Evolutionary conservation across 2,329 filamentous ascomycete genomes (phyloP), one percentile per base, ranked within the genome.

Genomic region (Alternaria viburni): DNA sequence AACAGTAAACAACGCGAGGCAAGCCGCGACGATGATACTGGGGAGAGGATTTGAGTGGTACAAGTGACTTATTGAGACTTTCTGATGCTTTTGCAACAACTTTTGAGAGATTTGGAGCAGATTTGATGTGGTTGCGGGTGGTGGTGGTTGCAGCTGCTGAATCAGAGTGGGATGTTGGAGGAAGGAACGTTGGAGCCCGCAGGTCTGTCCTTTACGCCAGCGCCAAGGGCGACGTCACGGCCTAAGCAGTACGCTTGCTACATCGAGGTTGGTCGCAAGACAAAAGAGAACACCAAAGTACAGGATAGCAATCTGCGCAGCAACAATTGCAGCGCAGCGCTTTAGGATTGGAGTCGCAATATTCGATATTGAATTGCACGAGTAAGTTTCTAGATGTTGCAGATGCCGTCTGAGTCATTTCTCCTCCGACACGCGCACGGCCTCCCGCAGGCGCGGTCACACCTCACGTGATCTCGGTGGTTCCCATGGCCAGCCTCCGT

Each of bases 1-100:
- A 41, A 52, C 66, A 59, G 69, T 67, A 72, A 71, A 73, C 70
- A 73, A 69, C 62, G 69, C 68, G 69, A 69, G 62, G 65, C 62
- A 58, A 61, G 25, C 17, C 52, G 54, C 46, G 54, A 43, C 52
- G 21, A 26, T 41, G 43, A 36, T 5, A 41, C 23, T 30, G 44
- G 13, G 43, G 28, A 55, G 17, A n/a, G 17, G 26, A 49, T 26
- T 21, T 26, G 19, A 56, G 43, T 54, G 15, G 36, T 26, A 19
- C 9, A 23, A 44, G 30, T 57, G 51, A 26, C 32, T 32, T 55
- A 13, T 49, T 11, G n/a, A 30, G 17, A 43, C 55, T 54, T 25
- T 44, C 45, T 13, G 17, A 57, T 46, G 43, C 15, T 56, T 57
- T 55, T 36, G 51, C 26, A 54, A 32, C 8, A 36, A 5, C 50